A percentile compares a stretch with the other conserved stretches of the same genome.
Evolutionary conservation across 2,329 filamentous ascomycete species (phyloP).

Genomic region (Phaeosphaeria sp.): DNA sequence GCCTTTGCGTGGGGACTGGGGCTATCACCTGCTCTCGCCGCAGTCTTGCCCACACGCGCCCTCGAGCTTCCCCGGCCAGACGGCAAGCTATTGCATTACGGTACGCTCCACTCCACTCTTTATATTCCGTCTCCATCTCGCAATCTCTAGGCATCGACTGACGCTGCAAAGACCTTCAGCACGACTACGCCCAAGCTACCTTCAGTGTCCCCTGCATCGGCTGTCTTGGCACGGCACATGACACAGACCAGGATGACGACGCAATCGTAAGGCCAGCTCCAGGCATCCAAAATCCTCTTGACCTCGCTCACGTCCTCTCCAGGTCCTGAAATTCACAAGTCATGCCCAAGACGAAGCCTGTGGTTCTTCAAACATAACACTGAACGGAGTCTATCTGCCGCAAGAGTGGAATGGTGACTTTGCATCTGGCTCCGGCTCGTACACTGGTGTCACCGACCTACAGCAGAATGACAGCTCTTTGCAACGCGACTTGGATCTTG

Average conservation of each 20-base stretch:
- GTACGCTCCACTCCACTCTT: slow-evolving; percentile 31
- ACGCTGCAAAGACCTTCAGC: slow-evolving; percentile 38
- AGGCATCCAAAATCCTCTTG: slow-evolving; percentile 37
- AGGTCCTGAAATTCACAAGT: slow-evolving; percentile 53
- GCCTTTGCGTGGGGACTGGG: slow-evolving; percentile 32
- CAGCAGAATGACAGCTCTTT: slow-evolving; percentile 42
- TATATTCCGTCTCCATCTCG: slow-evolving; percentile 25
- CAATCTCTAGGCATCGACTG: slow-evolving; percentile 44
- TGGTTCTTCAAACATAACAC: slow-evolving; percentile 49
- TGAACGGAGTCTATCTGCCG: slow-evolving; percentile 50
- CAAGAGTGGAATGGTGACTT: slow-evolving; percentile 49
- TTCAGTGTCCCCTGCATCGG: slow-evolving; percentile 52
- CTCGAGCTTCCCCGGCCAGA: slow-evolving; percentile 22
- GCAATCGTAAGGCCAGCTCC: slow-evolving; percentile 48
- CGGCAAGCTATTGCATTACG: slow-evolving; percentile 35
- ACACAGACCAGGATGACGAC: slow-evolving; percentile 50
- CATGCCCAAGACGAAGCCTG: slow-evolving; percentile 47
- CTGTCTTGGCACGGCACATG: slow-evolving; percentile 49
- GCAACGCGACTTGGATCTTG: slow-evolving; percentile 46
- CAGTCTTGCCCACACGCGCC: slow-evolving; percentile 29
- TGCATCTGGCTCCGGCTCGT: slow-evolving; percentile 44
- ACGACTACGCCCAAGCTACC: slow-evolving; percentile 49
- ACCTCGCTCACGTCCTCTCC: slow-evolving; percentile 37
- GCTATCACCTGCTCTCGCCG: slow-evolving; percentile 33
- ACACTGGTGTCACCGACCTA: slow-evolving; percentile 36